Percentiles rank a stretch among this genome's conserved stretches.
These are phyloP conservation scores for Arachnopeziza araneosa DNA, from an alignment of 2,329 filamentous ascomycete species.

Conservation along the genomic window DNA sequence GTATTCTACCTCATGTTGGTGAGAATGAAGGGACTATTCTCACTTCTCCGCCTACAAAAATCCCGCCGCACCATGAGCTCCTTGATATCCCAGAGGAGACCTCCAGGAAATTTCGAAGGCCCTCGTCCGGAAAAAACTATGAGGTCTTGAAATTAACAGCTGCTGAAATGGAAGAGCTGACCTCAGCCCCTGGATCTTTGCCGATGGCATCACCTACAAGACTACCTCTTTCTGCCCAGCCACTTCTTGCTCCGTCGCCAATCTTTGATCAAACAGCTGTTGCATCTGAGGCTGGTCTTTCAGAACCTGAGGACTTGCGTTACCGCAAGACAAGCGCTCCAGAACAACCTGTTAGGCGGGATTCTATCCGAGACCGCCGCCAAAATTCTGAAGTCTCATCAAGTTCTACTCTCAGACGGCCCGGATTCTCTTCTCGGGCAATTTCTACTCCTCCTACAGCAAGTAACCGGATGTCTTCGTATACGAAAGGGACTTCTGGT, in stretches of 20 bases:
- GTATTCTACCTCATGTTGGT: background rate
- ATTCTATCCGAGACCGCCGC: constrained; percentile 15
- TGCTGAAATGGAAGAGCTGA: constrained; percentile 46
- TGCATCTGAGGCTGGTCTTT: constrained; percentile 13
- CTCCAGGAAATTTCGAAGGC: constrained; percentile 17
- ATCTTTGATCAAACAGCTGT: constrained; percentile 14
- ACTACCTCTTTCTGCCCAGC: constrained; percentile 20
- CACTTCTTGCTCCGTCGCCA: constrained; percentile 30
- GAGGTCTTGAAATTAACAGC: constrained; percentile 3
- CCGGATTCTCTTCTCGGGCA: constrained; percentile 24
- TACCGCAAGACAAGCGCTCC: constrained; percentile 9
- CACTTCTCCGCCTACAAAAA: constrained; percentile 22
- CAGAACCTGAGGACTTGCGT: constrained; percentile 13
- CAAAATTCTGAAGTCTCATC: constrained; percentile 10
- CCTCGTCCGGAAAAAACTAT: constrained; percentile 5
- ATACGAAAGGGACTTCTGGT: constrained; percentile 17
- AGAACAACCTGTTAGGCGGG: constrained; percentile 10
- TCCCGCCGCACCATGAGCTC: constrained; percentile 19
- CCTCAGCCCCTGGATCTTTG: constrained; percentile 51
- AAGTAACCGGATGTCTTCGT: constrained; percentile 18
- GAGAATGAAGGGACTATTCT: constrained; percentile 13
- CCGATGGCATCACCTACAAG: constrained; percentile 43
- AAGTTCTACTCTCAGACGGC: constrained; percentile 16
- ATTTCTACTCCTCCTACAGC: constrained; percentile 20
- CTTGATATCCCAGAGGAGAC: constrained; percentile 28